Evolutionary conservation across 164 flowering plant genomes (phyloP).

Genomic region (Berberis thunbergii): DNA sequence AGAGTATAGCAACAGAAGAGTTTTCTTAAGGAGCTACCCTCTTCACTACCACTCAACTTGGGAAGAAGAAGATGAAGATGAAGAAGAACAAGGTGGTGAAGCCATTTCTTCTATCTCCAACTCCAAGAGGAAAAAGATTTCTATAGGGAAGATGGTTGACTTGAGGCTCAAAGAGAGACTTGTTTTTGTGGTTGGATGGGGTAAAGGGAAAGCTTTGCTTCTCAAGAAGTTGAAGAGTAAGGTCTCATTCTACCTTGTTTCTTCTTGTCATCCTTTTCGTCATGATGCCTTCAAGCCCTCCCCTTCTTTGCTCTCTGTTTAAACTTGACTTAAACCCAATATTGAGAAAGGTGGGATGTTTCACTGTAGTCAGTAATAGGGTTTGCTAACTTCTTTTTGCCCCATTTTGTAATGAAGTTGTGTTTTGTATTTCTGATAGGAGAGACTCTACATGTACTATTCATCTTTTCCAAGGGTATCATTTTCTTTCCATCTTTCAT

Average conservation of each 20-base stretch:
- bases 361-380: too few relatives aligned
- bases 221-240: constrained; percentile 10
- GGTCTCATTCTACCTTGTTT: constrained; percentile 6
- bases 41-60: constrained; percentile 5
- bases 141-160: neutral
- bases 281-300: constrained; percentile 1
- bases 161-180: constrained; percentile 4
- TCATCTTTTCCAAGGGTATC: too few relatives aligned
- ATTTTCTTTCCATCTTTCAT: too few relatives aligned
- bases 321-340: neutral
- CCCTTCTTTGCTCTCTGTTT: constrained; percentile 5
- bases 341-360: too few relatives aligned
- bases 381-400: too few relatives aligned
- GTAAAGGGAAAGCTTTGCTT: constrained; percentile 7
- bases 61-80: neutral
- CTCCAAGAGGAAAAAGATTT: neutral
- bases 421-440: too few relatives aligned
- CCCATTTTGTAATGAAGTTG: too few relatives aligned
- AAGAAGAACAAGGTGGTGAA: neutral
- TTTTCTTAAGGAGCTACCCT: constrained; percentile 19
- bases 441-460: too few relatives aligned
- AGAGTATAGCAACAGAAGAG: constrained; percentile 15
- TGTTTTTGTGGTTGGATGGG: constrained; percentile 4
- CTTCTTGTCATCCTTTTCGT: constrained; percentile 12
- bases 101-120: neutral